phyloP scores from a whole-genome alignment of 2,329 filamentous ascomycete species.

The Phoma sp. region DNA sequence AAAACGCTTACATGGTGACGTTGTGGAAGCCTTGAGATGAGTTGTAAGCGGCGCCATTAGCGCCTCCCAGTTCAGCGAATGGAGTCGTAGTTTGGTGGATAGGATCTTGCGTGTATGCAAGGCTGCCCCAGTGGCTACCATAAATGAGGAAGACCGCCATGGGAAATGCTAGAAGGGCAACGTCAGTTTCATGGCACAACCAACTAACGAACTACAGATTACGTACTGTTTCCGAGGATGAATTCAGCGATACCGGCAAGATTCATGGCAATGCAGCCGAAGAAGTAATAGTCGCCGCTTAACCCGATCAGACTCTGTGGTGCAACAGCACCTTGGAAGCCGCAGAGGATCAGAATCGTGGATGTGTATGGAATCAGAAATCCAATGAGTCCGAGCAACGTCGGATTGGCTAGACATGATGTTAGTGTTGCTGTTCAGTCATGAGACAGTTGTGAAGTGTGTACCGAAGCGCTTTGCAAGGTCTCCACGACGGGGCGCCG shows the following conservation, averaged over 20 bases:
- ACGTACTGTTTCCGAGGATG: slow-evolving; percentile 28
- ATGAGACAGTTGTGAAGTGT: not conserved
- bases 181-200: not conserved
- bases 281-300: slow-evolving; percentile 32
- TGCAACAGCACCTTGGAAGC: slow-evolving; percentile 27
- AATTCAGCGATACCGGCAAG: slow-evolving; percentile 31
- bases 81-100: slow-evolving; percentile 23
- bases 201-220: too few species aligned
- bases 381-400: slow-evolving; percentile 25
- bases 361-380: slow-evolving; percentile 32
- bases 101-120: slow-evolving; percentile 29
- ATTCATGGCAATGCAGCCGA: slow-evolving; percentile 29
- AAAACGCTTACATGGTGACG: slow-evolving; percentile 23
- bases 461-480: slow-evolving; percentile 28
- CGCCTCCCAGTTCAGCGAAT: slow-evolving; percentile 24
- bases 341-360: slow-evolving; percentile 28
- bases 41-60: slow-evolving; percentile 26
- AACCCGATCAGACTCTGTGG: slow-evolving; percentile 28
- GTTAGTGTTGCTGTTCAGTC: not conserved
- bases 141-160: slow-evolving; percentile 33
- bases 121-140: slow-evolving; percentile 28
- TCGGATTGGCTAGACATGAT: slow-evolving; percentile 21
- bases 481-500: slow-evolving; percentile 27
- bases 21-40: slow-evolving; percentile 31
- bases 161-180: slow-evolving; percentile 22